These are phyloP conservation scores for Penicillium psychrosexuale DNA, from an alignment of 2,329 filamentous ascomycete genomes.

Conservation along the genomic window DNA sequence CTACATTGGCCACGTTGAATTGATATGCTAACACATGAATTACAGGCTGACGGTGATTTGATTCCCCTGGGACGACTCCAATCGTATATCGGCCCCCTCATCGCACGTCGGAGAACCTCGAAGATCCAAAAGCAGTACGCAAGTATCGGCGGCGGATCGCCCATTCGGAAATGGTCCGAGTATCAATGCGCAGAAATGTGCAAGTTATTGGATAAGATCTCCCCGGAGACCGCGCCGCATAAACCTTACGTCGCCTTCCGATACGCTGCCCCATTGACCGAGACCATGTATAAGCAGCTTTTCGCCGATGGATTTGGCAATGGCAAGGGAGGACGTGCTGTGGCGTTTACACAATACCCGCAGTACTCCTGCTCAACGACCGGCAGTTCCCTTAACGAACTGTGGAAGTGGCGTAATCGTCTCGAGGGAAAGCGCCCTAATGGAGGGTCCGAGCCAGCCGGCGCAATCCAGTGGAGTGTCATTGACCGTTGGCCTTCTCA, in stretches of 20 bases:
- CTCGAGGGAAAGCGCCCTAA: slow-evolving; percentile 71
- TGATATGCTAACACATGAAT: background rate
- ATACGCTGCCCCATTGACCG: slow-evolving; percentile 89
- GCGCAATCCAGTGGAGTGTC: slow-evolving; percentile 89
- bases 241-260: slow-evolving; percentile 97
- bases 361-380: slow-evolving; percentile 98
- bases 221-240: slow-evolving; percentile 89
- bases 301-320: slow-evolving; percentile 86
- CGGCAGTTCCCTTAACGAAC: slow-evolving; percentile 89
- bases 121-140: slow-evolving; percentile 97
- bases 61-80: slow-evolving; percentile 94
- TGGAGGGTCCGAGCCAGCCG: slow-evolving; percentile 53
- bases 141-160: slow-evolving; percentile 93
- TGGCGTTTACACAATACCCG: slow-evolving; percentile 97
- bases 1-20: background rate
- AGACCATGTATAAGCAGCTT: slow-evolving; percentile 83
- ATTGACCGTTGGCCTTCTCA: slow-evolving; percentile 98
- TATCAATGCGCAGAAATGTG: slow-evolving; percentile 94
- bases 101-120: slow-evolving; percentile 81
- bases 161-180: slow-evolving; percentile 97
- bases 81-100: slow-evolving; percentile 82
- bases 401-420: slow-evolving; percentile 91
- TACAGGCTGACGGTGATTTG: slow-evolving; percentile 81
- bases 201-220: slow-evolving; percentile 88
- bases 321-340: slow-evolving; percentile 85